Evolutionary conservation across 371 early-diverging fungal species (phyloP).

Genomic region (Circinella umbellata): DNA sequence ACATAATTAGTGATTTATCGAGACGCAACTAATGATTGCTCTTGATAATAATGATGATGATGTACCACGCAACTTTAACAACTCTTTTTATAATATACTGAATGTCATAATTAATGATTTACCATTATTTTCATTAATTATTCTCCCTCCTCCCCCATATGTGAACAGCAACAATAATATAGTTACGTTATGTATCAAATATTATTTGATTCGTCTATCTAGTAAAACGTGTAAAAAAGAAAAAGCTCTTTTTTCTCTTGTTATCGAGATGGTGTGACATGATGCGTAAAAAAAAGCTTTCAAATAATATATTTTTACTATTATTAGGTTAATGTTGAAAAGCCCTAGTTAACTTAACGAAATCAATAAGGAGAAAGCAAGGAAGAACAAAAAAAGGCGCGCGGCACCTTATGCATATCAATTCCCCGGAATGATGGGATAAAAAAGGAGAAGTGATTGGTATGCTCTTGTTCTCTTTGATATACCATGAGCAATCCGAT

Average conservation of each 20-base stretch:
- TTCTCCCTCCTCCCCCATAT: background rate
- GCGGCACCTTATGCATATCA: background rate
- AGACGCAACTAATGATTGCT: background rate
- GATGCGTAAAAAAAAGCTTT: no score
- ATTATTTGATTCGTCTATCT: no score
- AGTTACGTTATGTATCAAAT: no score
- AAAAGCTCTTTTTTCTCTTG: no score
- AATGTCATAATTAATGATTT: background rate
- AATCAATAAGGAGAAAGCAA: no score
- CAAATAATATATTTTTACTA: no score
- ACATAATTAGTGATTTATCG: background rate
- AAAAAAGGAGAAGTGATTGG: conserved; percentile 3
- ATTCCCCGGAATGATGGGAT: background rate
- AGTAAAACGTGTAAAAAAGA: no score
- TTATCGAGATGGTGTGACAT: no score
- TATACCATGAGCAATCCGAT: background rate
- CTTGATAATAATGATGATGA: background rate
- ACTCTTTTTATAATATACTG: background rate
- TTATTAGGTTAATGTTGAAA: no score
- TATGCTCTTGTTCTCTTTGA: background rate
- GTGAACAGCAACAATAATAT: no score
- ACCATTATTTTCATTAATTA: background rate
- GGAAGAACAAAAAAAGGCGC: background rate
- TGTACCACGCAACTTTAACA: conserved; percentile 7
- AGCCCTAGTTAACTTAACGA: no score